These are phyloP conservation scores for Lippia alba DNA, from an alignment of 305 asterid genomes.

Conservation along the genomic window DNA sequence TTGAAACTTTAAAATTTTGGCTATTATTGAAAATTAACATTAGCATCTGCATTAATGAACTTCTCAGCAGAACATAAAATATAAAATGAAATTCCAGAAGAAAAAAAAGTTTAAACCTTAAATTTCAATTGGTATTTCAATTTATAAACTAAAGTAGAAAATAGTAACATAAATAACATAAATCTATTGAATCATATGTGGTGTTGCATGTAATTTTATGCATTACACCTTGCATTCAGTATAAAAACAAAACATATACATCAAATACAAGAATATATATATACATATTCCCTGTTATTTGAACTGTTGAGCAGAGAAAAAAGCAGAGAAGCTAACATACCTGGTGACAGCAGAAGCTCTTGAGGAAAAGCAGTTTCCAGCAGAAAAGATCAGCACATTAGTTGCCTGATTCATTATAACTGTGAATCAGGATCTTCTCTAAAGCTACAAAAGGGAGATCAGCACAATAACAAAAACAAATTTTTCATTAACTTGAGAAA, in stretches of 20 bases:
- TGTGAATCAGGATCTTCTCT: background rate
- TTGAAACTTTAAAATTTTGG: background rate
- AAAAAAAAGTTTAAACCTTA: too few species aligned
- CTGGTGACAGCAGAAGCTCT: conserved; percentile 16
- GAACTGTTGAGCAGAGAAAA: background rate
- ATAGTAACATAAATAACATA: too few species aligned
- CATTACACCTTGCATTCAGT: too few species aligned
- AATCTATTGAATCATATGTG: too few species aligned
- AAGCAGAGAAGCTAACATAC: background rate
- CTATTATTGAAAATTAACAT: background rate
- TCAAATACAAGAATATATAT: background rate
- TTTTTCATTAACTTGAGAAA: background rate
- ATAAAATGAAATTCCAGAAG: too few species aligned
- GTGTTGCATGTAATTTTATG: too few species aligned
- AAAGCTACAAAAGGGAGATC: background rate
- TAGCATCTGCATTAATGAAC: background rate
- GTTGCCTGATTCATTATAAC: background rate
- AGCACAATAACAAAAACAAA: background rate
- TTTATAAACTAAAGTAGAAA: too few species aligned
- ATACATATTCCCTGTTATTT: background rate
- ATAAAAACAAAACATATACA: background rate
- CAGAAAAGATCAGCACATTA: background rate
- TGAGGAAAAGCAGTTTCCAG: conserved; percentile 5
- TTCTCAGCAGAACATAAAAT: too few species aligned
- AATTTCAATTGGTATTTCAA: too few species aligned